Evolutionary conservation across 2,329 filamentous ascomycete species (phyloP), one percentile per base, ranked within the genome.

Genomic region (Xylaria sp.): DNA sequence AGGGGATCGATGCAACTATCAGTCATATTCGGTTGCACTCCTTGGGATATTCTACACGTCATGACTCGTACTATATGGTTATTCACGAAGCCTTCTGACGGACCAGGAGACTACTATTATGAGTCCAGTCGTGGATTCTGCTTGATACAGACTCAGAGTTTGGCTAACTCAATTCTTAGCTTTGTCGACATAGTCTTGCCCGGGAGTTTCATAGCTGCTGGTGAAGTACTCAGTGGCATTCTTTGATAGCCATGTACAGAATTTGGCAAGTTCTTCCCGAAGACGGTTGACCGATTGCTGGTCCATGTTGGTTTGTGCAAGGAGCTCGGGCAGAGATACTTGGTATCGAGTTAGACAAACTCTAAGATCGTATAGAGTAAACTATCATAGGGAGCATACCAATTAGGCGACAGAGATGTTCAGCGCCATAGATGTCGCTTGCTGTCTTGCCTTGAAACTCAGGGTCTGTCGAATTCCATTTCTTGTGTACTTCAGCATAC

Each of bases 281-380:
- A 98, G 87, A 53, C 94, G 91, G 69, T 90, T 92, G 47, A 97
- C 93, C 2, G 94, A 94, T 78, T 97, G 94, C 60, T 91, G 86
- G 76, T 98, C 96, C 94, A 99, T 97, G 81, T 98, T 98, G 59
- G 96, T 99, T 78, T 99, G 96, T 3, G 94, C 94, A 69, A 98
- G 90, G 45, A 98, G 89, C 77, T 99, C 96, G 0, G 96, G 95
- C 73, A 98, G 89, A 0, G 92, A 91, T 3, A 96, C 95, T 97
- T 73, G 6, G 63, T 60, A 45, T 11, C 53, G 9, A 20, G 56
- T 71, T 63, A 75, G 71, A 31, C 29, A 57, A 3, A 36, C 33
- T 38, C 47, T 6, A 50, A 53, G 25, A 20, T 27, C 15, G 55
- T 36, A 65, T 27, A 59, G 45, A 47, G 20, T 29, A 20, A 45